Evolutionary conservation across 1,139 yeast genomes (phyloP).

Genomic region (Suzukiozyma palmioleophila): DNA sequence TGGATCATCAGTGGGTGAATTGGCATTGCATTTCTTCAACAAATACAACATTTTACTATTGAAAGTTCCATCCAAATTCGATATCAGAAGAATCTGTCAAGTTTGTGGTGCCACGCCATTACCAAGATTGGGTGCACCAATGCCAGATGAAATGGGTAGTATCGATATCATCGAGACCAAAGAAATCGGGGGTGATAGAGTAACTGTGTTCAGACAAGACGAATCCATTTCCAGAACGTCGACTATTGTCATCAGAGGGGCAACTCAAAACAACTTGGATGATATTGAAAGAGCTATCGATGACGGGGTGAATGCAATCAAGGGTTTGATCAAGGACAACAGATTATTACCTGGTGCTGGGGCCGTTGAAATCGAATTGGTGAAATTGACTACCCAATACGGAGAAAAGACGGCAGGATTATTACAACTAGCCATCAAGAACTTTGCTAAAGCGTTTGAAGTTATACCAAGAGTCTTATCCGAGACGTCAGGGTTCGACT

Average conservation of each 20-base stretch:
- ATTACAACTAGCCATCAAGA: slow-evolving; percentile 88
- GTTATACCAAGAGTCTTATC: slow-evolving; percentile 89
- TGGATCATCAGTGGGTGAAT: slow-evolving; percentile 88
- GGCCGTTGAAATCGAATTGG: slow-evolving; percentile 88
- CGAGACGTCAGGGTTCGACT: slow-evolving; percentile 90
- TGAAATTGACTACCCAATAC: slow-evolving; percentile 69
- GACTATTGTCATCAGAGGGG: slow-evolving; percentile 91
- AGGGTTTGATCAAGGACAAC: slow-evolving; percentile 77
- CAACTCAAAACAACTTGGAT: slow-evolving; percentile 91
- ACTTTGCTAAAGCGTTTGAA: slow-evolving; percentile 92
- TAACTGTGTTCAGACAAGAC: slow-evolving; percentile 87
- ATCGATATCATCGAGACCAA: slow-evolving; percentile 85
- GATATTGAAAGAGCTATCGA: slow-evolving; percentile 96
- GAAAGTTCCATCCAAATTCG: slow-evolving; percentile 91
- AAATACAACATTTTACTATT: slow-evolving; percentile 80
- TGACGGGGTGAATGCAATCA: slow-evolving; percentile 91
- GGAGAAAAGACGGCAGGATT: slow-evolving; percentile 96
- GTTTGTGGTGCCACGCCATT: slow-evolving; percentile 98
- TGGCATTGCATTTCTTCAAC: slow-evolving; percentile 89
- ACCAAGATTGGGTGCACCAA: slow-evolving; percentile 93
- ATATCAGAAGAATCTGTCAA: slow-evolving; percentile 86
- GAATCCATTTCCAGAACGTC: slow-evolving; percentile 71
- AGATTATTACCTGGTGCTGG: slow-evolving; percentile 95
- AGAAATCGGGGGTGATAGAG: slow-evolving; percentile 97
- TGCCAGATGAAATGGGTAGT: slow-evolving; percentile 89